phyloP scores from a whole-genome alignment of 306 rosid species.

The Acacia confusa region DNA sequence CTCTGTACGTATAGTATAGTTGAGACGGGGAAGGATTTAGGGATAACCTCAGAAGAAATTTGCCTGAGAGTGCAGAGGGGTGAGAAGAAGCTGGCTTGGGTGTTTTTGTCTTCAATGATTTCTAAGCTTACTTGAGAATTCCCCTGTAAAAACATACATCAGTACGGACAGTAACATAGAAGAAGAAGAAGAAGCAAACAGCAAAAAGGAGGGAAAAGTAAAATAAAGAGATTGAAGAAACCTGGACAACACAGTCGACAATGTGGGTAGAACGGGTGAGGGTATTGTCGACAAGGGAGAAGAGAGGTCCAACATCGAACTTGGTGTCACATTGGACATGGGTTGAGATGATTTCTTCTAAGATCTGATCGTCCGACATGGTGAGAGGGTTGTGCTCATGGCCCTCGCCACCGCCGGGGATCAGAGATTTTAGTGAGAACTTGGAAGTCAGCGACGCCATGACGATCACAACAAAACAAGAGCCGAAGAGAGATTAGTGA shows the following conservation, averaged over 20 bases:
- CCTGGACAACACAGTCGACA: slow-evolving; percentile 62
- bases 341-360: slow-evolving; percentile 49
- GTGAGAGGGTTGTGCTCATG: slow-evolving; percentile 41
- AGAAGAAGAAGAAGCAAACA: background rate
- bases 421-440: slow-evolving; percentile 23
- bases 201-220: background rate
- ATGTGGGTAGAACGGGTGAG: slow-evolving; percentile 47
- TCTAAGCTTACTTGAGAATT: slow-evolving; percentile 32
- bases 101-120: slow-evolving; percentile 39
- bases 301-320: slow-evolving; percentile 56
- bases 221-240: background rate
- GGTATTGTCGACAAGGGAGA: slow-evolving; percentile 44
- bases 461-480: background rate
- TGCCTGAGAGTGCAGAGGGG: slow-evolving; percentile 51
- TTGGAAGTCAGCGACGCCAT: slow-evolving; percentile 2
- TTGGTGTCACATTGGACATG: slow-evolving; percentile 48
- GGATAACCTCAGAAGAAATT: slow-evolving; percentile 45
- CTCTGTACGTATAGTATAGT: background rate
- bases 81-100: slow-evolving; percentile 34
- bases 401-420: background rate
- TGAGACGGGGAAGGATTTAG: background rate
- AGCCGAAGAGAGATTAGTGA: background rate
- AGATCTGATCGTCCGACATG: slow-evolving; percentile 48
- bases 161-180: background rate
- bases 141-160: slow-evolving; percentile 36